Evolutionary conservation across 371 early-diverging fungal genomes (phyloP).

Genomic region (Zychaea mexicana): DNA sequence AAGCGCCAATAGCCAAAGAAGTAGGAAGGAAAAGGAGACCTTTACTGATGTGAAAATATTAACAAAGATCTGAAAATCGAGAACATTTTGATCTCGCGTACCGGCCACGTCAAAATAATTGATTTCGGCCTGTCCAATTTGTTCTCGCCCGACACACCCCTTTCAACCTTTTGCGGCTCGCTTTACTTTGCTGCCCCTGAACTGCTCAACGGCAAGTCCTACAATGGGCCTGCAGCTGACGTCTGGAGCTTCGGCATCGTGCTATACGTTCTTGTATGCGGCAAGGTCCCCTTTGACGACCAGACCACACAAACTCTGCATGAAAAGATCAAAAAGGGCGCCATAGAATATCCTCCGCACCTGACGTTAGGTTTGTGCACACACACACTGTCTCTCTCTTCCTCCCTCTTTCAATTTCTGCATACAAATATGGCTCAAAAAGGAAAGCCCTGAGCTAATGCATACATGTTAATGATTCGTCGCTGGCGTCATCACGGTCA

Average conservation of each 20-base stretch:
- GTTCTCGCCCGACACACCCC: constrained; percentile 73
- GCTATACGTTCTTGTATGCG: constrained; percentile 89
- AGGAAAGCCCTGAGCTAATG: no score
- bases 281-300: constrained; percentile 96
- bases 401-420: not conserved
- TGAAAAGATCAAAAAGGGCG: constrained; percentile 83
- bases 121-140: constrained; percentile 96
- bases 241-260: constrained; percentile 97
- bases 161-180: constrained; percentile 94
- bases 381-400: not conserved
- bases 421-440: not conserved
- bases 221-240: constrained; percentile 94
- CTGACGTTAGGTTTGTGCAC: constrained; percentile 79
- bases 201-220: constrained; percentile 80
- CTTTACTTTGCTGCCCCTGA: constrained; percentile 98
- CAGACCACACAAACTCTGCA: constrained; percentile 84
- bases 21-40: not conserved
- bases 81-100: constrained; percentile 18
- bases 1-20: not conserved
- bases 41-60: constrained; percentile 35
- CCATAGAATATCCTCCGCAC: constrained; percentile 78
- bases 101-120: constrained; percentile 73
- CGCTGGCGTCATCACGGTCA: no score
- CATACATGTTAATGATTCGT: no score
- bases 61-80: constrained; percentile 39